A percentile compares a stretch with the other conserved stretches of the same genome.
phyloP scores from a whole-genome alignment of 306 rosid species.

The Casuarina glauca region DNA sequence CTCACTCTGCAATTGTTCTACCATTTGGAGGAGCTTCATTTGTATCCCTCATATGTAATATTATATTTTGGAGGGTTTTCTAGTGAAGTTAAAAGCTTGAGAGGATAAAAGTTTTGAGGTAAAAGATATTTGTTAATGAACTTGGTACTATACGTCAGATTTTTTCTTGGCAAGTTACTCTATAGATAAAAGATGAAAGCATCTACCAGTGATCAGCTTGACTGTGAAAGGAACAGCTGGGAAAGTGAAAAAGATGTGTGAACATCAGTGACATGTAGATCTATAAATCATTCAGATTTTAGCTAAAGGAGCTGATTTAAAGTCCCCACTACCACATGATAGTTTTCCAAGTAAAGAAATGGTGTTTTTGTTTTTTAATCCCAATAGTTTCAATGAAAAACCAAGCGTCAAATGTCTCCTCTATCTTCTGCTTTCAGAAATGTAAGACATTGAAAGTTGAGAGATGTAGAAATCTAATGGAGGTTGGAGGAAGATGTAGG shows the following conservation, averaged over 20 bases:
- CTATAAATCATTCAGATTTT: constrained; percentile 11
- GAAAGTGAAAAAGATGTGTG: constrained; percentile 13
- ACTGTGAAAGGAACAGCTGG: neutral
- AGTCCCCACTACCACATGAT: neutral
- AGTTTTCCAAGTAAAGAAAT: no score
- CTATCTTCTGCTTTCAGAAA: neutral
- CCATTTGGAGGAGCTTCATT: neutral
- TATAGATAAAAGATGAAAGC: neutral
- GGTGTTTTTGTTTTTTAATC: neutral
- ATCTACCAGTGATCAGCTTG: constrained; percentile 19
- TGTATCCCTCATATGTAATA: neutral
- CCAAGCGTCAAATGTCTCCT: neutral
- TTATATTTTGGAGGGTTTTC: neutral
- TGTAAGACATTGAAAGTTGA: constrained; percentile 1
- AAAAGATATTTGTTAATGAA: no score
- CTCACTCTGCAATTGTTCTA: no score
- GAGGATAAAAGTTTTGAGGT: no score
- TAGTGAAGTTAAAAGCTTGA: neutral
- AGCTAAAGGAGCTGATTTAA: constrained; percentile 5
- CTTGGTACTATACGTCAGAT: neutral
- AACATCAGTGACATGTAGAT: constrained; percentile 19
- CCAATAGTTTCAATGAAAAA: neutral
- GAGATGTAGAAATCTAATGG: neutral
- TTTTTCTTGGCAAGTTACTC: no score
- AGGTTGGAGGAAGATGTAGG: neutral